These are phyloP conservation scores for Lactuca saligna DNA, from an alignment of 129 eudicot species.

Conservation along the genomic window DNA sequence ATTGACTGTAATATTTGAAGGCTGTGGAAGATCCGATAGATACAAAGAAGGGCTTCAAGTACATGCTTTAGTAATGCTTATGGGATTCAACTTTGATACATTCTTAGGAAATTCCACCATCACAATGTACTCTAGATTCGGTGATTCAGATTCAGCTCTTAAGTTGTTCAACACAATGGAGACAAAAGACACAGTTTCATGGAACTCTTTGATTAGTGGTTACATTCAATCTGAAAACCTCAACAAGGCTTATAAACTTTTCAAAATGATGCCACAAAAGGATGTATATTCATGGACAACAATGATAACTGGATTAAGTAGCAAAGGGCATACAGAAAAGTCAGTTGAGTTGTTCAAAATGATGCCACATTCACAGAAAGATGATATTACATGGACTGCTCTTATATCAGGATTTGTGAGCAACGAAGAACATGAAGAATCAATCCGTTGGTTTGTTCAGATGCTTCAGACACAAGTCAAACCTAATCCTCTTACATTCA, in stretches of 20 bases:
- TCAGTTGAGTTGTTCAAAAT: constrained; percentile 49
- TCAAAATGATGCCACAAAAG: constrained; percentile 41
- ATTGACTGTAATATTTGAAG: constrained; percentile 54
- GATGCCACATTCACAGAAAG: constrained; percentile 58
- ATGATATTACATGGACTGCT: constrained; percentile 82
- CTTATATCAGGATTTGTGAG: constrained; percentile 66
- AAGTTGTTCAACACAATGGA: constrained; percentile 47
- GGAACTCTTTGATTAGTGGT: constrained; percentile 67
- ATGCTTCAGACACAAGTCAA: constrained; percentile 52
- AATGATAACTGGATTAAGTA: constrained; percentile 66
- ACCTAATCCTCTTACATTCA: constrained; percentile 65
- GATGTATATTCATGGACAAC: constrained; percentile 77
- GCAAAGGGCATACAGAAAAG: constrained; percentile 45
- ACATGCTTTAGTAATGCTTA: constrained; percentile 49
- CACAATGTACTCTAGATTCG: constrained; percentile 68
- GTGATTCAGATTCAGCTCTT: constrained; percentile 47
- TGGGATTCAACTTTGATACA: constrained; percentile 60
- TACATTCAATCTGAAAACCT: constrained; percentile 53
- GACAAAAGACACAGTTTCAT: constrained; percentile 55
- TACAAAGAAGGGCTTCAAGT: constrained; percentile 57
- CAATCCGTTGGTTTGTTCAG: constrained; percentile 52
- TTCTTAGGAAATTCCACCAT: constrained; percentile 64
- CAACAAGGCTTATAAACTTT: constrained; percentile 52
- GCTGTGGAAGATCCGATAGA: constrained; percentile 59
- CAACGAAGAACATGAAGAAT: constrained; percentile 52